Conservation (phyloP, 345 rosid genomes). For the Hypericum androsaemum region DNA sequence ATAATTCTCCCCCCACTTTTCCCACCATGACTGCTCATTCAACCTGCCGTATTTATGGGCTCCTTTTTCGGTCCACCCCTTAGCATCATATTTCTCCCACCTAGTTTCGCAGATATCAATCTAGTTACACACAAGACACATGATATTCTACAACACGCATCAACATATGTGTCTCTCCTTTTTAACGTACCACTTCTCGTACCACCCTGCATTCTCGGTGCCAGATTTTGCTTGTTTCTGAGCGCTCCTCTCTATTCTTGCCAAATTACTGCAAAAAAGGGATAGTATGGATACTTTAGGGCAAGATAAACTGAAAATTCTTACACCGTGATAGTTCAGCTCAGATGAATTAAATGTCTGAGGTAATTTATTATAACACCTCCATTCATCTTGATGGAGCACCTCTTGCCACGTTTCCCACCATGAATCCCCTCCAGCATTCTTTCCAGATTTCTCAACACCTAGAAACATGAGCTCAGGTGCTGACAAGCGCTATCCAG, state of each 20-base stretch:
- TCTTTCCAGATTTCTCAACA: slow-evolving; percentile 95
- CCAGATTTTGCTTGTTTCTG: slow-evolving; percentile 97
- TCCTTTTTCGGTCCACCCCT: slow-evolving; percentile 98
- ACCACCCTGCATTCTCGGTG: slow-evolving; percentile 94
- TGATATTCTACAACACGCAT: too few species aligned
- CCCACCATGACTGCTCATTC: slow-evolving; percentile 99
- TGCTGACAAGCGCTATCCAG: slow-evolving; percentile 6
- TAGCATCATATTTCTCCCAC: slow-evolving; percentile 99
- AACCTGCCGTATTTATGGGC: slow-evolving; percentile 93
- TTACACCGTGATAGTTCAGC: neutral
- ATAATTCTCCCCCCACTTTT: slow-evolving; percentile 98
- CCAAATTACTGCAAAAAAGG: slow-evolving; percentile 62
- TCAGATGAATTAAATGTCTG: neutral
- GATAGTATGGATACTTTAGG: slow-evolving; percentile 5
- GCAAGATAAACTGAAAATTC: slow-evolving; percentile 1
- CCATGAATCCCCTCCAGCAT: slow-evolving; percentile 96
- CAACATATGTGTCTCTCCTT: slow-evolving; percentile 1
- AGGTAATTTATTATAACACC: slow-evolving; percentile 29
- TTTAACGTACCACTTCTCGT: slow-evolving; percentile 81
- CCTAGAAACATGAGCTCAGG: slow-evolving; percentile 38
- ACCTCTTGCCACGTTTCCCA: slow-evolving; percentile 99
- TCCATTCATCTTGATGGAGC: slow-evolving; percentile 98
- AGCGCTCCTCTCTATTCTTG: slow-evolving; percentile 97
- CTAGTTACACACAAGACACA: too few species aligned
- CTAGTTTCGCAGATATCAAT: slow-evolving; percentile 24